Evolutionary conservation across 2,329 filamentous ascomycete species (phyloP).

Genomic region (Arachnopeziza araneosa): DNA sequence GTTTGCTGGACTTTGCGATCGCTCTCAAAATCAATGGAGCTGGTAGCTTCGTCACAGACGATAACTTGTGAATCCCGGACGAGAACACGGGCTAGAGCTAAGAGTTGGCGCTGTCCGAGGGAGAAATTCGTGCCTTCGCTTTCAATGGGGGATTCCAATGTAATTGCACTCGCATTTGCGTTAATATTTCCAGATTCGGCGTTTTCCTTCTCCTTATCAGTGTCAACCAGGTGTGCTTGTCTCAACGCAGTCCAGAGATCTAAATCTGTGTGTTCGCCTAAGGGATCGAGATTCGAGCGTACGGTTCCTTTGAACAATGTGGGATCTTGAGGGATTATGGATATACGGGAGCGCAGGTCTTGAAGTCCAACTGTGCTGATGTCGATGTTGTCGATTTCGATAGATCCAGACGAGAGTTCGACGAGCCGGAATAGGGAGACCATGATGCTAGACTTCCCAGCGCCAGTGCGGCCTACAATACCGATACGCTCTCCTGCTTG

Average conservation of each 20-base stretch:
- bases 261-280: constrained; percentile 70
- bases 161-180: constrained; percentile 49
- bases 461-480: constrained; percentile 77
- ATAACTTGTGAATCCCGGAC: constrained; percentile 84
- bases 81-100: constrained; percentile 83
- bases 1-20: constrained; percentile 68
- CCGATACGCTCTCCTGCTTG: constrained; percentile 72
- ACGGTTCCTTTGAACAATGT: constrained; percentile 79
- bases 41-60: constrained; percentile 88
- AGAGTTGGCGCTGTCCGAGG: constrained; percentile 85
- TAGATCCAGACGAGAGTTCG: constrained; percentile 56
- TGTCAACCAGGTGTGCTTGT: constrained; percentile 63
- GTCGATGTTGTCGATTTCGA: constrained; percentile 60
- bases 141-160: constrained; percentile 79
- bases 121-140: constrained; percentile 60
- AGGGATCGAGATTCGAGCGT: constrained; percentile 74
- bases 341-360: constrained; percentile 68
- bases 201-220: constrained; percentile 34
- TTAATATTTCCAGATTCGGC: constrained; percentile 24
- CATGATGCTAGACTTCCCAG: constrained; percentile 81
- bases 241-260: constrained; percentile 74
- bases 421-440: constrained; percentile 73
- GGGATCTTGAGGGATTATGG: constrained; percentile 81
- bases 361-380: constrained; percentile 70
- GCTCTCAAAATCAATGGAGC: constrained; percentile 67